These are phyloP conservation scores for Naganishia antarctica DNA, from an alignment of 768 basidiomycete species.

Conservation along the genomic window DNA sequence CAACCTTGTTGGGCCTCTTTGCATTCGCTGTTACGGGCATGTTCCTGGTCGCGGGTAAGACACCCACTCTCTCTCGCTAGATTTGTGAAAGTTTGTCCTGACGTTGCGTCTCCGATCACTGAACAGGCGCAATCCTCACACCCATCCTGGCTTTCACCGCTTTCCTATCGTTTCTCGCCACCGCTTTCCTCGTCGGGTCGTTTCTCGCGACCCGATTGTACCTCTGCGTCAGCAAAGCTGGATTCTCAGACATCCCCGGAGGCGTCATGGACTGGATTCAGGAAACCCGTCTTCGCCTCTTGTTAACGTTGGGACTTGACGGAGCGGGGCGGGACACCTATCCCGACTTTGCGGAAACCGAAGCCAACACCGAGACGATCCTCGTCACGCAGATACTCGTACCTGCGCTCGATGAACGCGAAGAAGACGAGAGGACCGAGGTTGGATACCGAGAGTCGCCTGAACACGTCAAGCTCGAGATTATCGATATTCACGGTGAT, in stretches of 20 bases:
- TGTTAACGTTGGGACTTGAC: neutral
- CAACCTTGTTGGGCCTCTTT: neutral
- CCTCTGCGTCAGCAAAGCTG: constrained; percentile 10
- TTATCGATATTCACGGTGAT: neutral
- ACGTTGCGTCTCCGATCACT: too few relatives aligned
- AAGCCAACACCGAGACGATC: neutral
- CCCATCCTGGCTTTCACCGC: constrained; percentile 18
- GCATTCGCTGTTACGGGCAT: neutral
- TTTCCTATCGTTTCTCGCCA: constrained; percentile 12
- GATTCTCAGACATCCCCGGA: neutral
- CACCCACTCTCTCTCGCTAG: too few relatives aligned
- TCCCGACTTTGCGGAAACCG: neutral
- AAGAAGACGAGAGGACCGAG: constrained; percentile 10
- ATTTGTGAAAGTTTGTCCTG: neutral
- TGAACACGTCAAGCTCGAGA: neutral
- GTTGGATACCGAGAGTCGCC: constrained; percentile 8
- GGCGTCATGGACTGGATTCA: constrained; percentile 11
- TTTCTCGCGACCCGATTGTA: constrained; percentile 13
- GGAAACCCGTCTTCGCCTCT: constrained; percentile 7
- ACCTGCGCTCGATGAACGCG: neutral
- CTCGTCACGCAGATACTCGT: neutral
- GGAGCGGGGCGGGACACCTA: neutral
- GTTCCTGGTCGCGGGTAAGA: neutral
- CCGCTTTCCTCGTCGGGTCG: neutral
- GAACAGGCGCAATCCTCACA: constrained; percentile 14